These are phyloP conservation scores for Betula pendula DNA, from an alignment of 306 rosid species.

Conservation along the genomic window DNA sequence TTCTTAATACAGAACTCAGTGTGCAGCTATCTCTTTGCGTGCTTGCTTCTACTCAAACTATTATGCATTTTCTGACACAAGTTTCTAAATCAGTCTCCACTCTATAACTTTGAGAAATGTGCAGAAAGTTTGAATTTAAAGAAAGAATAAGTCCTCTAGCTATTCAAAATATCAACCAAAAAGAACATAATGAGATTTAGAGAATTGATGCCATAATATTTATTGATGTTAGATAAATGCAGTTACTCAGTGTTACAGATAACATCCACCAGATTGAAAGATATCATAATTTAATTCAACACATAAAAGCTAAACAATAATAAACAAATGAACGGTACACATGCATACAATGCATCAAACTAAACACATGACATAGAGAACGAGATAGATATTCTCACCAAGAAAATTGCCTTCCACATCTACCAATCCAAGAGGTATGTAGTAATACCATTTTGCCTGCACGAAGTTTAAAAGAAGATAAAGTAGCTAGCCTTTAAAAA, in stretches of 20 bases:
- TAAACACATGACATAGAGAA: neutral
- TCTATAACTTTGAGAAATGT: neutral
- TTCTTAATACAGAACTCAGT: neutral
- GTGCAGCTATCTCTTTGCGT: neutral
- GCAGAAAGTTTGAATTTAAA: neutral
- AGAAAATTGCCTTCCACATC: conserved; percentile 97
- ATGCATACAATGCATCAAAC: neutral
- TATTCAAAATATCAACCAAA: neutral
- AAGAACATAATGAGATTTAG: neutral
- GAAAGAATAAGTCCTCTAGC: neutral
- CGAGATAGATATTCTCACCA: conserved; percentile 45
- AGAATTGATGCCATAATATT: neutral
- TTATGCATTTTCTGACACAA: neutral
- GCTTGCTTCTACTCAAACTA: neutral
- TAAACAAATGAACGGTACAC: neutral
- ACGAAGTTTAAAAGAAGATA: conserved; percentile 18
- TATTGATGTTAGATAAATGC: neutral
- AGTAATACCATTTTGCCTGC: conserved; percentile 92
- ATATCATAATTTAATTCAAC: neutral
- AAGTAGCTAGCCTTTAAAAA: conserved; percentile 13
- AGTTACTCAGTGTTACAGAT: neutral
- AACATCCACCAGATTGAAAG: neutral
- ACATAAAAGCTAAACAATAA: neutral
- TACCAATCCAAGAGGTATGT: conserved; percentile 74
- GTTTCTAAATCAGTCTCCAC: neutral